Evolutionary conservation across 2,329 filamentous ascomycete genomes (phyloP), one percentile per base, ranked within the genome.

Genomic region (Biscogniauxia mediterranea): DNA sequence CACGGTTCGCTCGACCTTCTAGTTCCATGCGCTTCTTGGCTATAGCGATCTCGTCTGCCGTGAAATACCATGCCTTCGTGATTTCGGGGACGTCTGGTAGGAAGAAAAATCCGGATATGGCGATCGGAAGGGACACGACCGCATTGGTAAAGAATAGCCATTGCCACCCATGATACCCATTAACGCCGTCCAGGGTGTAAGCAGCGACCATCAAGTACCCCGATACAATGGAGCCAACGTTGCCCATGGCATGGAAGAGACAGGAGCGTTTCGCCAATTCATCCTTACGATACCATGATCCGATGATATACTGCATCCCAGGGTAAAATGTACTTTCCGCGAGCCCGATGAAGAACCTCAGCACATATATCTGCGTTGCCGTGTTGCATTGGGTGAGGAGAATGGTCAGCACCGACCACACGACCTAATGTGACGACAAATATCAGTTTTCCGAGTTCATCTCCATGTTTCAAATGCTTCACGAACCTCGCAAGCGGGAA

Each of bases 101-200:
- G 17, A 77, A 62, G 56, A 85, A 70, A 67, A 80, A 86, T 0
- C 84, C 83, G 5, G 81, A 78, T 1, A 86, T 59, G 1, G 82
- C 82, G 15, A 86, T 80, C 0, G 83, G 84, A 2, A 86, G 75
- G 1, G 81, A 83, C 64, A 86, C 85, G 49, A 84, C 74, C 0
- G 81, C 81, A 65, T 86, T 83, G 51, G 86, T 82, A 49, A 87
- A 81, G 38, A 46, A 46, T 46, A 46, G 70, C 80, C 77, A 79
- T 51, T 75, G 63, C 79, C 80, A 82, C 0, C 81, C 80, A 0
- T 78, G 71, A 70, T 79, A 76, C 0, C 80, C 81, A 2, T 64
- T 67, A 0, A 78, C 73, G 0, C 81, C 81, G 49, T 81, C 78
- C 0, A 84, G 73, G 9, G 75, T 78, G 66, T 83, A 83, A 0